Evolutionary conservation across 2,329 filamentous ascomycete species (phyloP), one percentile per base, ranked within the genome.

Genomic region (Colletotrichum somersetense): DNA sequence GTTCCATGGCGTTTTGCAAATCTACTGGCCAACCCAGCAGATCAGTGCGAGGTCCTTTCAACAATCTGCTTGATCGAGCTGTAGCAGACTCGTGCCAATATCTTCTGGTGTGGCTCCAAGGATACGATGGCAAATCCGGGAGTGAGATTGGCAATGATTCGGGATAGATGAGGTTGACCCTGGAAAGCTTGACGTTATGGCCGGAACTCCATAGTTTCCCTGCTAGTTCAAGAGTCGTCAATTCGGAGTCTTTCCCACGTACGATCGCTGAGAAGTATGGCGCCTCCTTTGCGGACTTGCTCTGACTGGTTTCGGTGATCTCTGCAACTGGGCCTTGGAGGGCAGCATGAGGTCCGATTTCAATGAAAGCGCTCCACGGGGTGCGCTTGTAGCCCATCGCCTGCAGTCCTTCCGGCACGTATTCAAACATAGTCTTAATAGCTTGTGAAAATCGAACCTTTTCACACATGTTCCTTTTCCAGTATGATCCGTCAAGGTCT

Each of bases 291-390:
- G 80, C 61, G 0, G 68, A 26, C 3, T 65, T 50, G 20, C 67
- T 79, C 33, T 35, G 33, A 14, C 84, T 80, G 0, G 77, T 77
- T 73, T 85, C 85, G 23, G 86, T 76, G 20, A 86, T 82, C 40
- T 85, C 79, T 2, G 71, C 76, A 0, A 80, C 73, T 0, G 85
- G 85, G 0, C 81, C 81, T 50, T 82, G 80, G 1, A 87, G 78
- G 0, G 84, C 82, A 0, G 83, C 78, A 48, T 83, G 80, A 1
- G 81, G 81, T 0, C 81, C 81, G 5, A 83, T 40, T 42, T 83
- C 81, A 4, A 83, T 14, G 0, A 77, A 52, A 46, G 33, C 57
- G 55, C 52, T 23, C 62, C 63, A 5, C 12, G 75, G 74, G 77
- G 26, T 16, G 33, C 10, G 20, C 1, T 61, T 35, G 33, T 4